Evolutionary conservation across 345 rosid genomes (phyloP), one percentile per base, ranked within the genome.

Genomic region (Euphorbia pulcherrima): DNA sequence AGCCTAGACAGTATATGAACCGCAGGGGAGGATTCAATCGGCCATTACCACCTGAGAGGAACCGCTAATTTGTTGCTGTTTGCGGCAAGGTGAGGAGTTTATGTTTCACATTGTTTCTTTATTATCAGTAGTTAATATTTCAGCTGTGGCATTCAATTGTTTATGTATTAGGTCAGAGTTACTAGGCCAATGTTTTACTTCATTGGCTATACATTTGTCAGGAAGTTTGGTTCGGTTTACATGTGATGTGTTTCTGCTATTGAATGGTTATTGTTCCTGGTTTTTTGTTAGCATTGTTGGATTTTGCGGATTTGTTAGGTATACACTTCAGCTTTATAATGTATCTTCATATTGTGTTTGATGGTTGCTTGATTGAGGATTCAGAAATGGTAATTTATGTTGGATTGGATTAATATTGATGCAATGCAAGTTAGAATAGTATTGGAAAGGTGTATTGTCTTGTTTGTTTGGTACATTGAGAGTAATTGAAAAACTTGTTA

Each of bases 1-100:
- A 86, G 86, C 99, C 98, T 0, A 71, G 91, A 64, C 90, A 95
- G 87, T 95, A 95, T 59, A 92, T 92, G 97, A 92, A 95, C 69
- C 82, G 97, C 24, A 82, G 96, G 57, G 99, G 97, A 39, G 97
- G 97, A 5, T 95, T 95, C 58, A 95, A 92, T 77, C 84, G 96
- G 35, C 97, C 97, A 0, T 77, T 95, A 76, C 99, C 97, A 0
- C 79, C 81, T 0, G 97, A 95, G 83, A 83, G 80, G 29, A 95
- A 88, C 68, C 92, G 91, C 16, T 87, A 83, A 81, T 39, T 20
- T 39, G 44, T 59, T 30, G 29, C 53, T 24, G 37, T 62, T 24
- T 55, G 12, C 12, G 33, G 20, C 74, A 70, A 85, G 87, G 88
- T 83, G 58, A 68, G 83, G 70, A 21, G 23, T 77, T 73, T 28